Base-by-base conservation (phyloP, 345 rosid species). In the Turnera subulata region DNA sequence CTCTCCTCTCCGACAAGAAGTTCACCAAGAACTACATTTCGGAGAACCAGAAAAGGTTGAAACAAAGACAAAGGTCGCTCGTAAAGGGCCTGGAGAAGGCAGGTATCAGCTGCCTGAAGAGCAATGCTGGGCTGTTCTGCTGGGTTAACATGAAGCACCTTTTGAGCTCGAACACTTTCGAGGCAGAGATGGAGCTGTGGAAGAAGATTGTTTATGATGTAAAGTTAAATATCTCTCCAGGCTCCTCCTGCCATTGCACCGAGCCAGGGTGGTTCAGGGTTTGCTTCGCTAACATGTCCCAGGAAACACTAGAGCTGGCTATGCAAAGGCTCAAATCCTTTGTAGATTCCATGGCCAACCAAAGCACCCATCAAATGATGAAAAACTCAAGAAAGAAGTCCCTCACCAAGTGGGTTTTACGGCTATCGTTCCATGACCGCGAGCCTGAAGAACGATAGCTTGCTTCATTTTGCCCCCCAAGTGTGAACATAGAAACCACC, bases 261-360 rank as follows among this genome's bases (percentile, higher is more conserved):
- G 91, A 84, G 39, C 91, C 95, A 0, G 95, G 95, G 2, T 87
- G 91, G 96, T 86, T 89, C 45, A 76, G 98, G 18, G 76, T 86
- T 21, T 92, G 98, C 73, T 87, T 87, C 70, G 95, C 95, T 21
- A 84, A 87, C 76, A 68, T 87, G 85, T 80, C 86, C 22, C 83
- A 84, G 44, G 83, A 73, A 6, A 82, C 95, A 32, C 66, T 82
- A 4, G 72, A 76, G 29, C 61, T 82, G 15, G 84, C 95, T 58
- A 68, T 84, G 83, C 57, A 82, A 61, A 64, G 95, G 45, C 45
- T 87, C 59, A 80, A 80, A 66, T 50, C 69, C 1, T 87, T 82
- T 49, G 91, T 87, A 23, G 76, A 63, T 17, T 74, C 85, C 11
- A 49, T 57, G 46, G 48, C 9, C 45, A 80, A 56, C 46, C 77